Base-by-base conservation (phyloP, 306 rosid species). In the Leucaena leucocephala region DNA sequence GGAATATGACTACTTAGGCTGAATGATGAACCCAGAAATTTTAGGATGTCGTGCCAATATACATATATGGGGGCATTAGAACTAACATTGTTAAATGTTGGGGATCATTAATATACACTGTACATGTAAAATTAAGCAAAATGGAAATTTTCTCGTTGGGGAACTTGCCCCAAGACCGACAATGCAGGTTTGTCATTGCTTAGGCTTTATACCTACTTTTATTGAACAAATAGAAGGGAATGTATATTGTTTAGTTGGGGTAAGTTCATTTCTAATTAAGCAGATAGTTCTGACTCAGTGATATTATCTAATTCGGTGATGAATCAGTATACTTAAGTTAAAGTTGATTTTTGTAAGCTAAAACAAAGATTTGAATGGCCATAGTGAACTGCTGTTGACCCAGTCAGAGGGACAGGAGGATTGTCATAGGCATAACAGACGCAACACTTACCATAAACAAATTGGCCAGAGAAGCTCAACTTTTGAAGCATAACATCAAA, bases 391-490 rank as follows among this genome's bases (percentile, higher is more conserved):
- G 34, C 27, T 19, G 42, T 66, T 55, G 17, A 67, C 33, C 49
- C 59, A 27, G 13, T 17, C 52, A 40, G 48, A 65, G 34, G 78
- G 35, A 72, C 33, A 40, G 33, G 78, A 50, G 69, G 35, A 80
- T 39, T 22, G 78, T 11, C 68, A 80, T 19, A 49, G 82, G 43
- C 66, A 38, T 33, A 21, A 64, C 59, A 39, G 83, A 72, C 59
- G 13, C 54, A 38, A 43, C 19, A 43, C 36, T 40, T n/a, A 12
- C 12, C 52, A 10, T 57, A 4, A 57, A 72, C 3, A 43, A 66
- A 67, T 42, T 52, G 16, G 71, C 43, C 42, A 66, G 73, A 49
- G 50, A 50, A 65, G 43, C 36, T 49, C 33, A 61, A 35, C 34
- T 19, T 57, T 3, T 34, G 63, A 57, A 57, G 21, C 63, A 63